Conservation (phyloP, 2,329 filamentous ascomycete genomes). For the Scortechinia acanthostroma region DNA sequence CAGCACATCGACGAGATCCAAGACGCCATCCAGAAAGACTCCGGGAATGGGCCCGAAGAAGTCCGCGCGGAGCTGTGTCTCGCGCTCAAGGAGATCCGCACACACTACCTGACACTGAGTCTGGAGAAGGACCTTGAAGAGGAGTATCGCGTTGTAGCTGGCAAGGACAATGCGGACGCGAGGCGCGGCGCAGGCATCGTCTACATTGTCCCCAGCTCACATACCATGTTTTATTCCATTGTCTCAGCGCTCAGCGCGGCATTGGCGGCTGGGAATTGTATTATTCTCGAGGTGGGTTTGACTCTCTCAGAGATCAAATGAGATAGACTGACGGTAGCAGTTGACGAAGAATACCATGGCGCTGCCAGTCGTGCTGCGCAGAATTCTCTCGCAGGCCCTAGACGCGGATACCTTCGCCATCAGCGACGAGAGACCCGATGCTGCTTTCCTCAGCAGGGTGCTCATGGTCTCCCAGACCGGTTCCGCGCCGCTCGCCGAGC, state of each 20-base stretch:
- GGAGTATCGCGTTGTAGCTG: conserved; percentile 30
- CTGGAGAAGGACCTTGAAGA: conserved; percentile 22
- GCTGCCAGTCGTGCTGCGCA: conserved; percentile 22
- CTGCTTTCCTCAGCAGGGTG: conserved; percentile 8
- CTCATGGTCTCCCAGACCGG: conserved; percentile 8
- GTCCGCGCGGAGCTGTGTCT: conserved; percentile 29
- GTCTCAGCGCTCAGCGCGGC: conserved; percentile 33
- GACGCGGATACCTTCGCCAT: conserved; percentile 39
- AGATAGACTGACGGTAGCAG: conserved; percentile 13
- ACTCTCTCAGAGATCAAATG: background rate
- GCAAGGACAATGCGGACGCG: conserved; percentile 21
- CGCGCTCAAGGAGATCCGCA: conserved; percentile 24
- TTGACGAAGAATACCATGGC: conserved; percentile 27
- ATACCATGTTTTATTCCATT: conserved; percentile 37
- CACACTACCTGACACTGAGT: conserved; percentile 27
- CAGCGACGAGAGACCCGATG: conserved; percentile 18
- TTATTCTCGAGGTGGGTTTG: conserved; percentile 33
- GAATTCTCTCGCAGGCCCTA: conserved; percentile 26
- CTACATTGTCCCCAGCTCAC: conserved; percentile 34
- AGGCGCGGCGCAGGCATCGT: conserved; percentile 28
- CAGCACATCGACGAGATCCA: conserved; percentile 21
- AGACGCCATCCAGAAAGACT: conserved; percentile 29
- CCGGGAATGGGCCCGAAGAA: conserved; percentile 20
- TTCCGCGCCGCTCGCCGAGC: conserved; percentile 21
- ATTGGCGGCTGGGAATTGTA: conserved; percentile 39